Evolutionary conservation across 371 early-diverging fungal genomes (phyloP).

Genomic region (Dichotomocladium elegans): DNA sequence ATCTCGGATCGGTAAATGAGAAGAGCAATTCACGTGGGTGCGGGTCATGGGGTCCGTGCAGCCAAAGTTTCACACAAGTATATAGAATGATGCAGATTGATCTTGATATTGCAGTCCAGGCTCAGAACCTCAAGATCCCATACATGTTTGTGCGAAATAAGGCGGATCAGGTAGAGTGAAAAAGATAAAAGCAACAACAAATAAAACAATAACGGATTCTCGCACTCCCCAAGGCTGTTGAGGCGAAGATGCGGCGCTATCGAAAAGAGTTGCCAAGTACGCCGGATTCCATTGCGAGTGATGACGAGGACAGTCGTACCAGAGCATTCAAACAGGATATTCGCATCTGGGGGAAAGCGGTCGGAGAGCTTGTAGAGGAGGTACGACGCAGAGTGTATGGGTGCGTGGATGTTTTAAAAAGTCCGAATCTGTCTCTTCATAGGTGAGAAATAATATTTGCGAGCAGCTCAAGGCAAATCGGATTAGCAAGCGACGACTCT

Average conservation of each 20-base stretch:
- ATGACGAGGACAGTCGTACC: background rate
- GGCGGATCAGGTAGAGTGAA: constrained; percentile 32
- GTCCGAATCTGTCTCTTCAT: background rate
- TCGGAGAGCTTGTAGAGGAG: constrained; percentile 32
- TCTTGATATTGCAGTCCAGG: constrained; percentile 29
- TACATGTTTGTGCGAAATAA: constrained; percentile 42
- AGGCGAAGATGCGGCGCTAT: constrained; percentile 27
- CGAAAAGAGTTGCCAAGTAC: background rate
- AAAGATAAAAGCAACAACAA: background rate
- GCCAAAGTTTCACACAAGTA: background rate
- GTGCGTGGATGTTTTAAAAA: background rate
- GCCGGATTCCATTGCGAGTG: background rate
- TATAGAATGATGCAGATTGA: constrained; percentile 32
- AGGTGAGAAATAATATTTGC: constrained; percentile 30
- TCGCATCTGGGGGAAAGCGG: constrained; percentile 27
- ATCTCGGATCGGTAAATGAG: constrained; percentile 42
- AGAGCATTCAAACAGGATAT: constrained; percentile 6
- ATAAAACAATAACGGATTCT: background rate
- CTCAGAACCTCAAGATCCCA: constrained; percentile 32
- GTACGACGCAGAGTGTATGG: too few relatives aligned
- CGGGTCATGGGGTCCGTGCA: background rate
- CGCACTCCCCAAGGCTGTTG: constrained; percentile 24
- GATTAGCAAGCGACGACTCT: constrained; percentile 31
- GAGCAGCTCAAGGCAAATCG: constrained; percentile 28
- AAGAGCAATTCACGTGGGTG: background rate